Percentiles rank a stretch among this genome's conserved stretches.
Evolutionary conservation across 2,329 filamentous ascomycete species (phyloP).

Genomic region (Colletotrichum sp.): DNA sequence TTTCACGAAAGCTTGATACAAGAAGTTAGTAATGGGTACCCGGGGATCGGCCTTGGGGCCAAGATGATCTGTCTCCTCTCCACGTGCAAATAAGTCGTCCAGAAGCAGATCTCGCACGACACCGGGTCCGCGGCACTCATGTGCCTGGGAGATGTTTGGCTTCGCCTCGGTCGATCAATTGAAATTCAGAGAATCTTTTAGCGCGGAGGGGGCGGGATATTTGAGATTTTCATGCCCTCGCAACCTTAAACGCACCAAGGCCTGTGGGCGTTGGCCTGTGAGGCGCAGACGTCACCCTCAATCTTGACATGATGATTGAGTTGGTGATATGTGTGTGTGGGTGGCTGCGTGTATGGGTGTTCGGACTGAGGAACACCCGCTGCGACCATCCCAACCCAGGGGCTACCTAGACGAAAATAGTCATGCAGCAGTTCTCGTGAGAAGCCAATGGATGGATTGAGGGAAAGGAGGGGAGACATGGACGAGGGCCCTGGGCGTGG

Average conservation of each 20-base stretch:
- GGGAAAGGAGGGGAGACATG: neutral
- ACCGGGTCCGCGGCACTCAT: neutral
- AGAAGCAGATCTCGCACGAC: neutral
- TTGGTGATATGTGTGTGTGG: neutral
- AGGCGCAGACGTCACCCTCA: neutral
- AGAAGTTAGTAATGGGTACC: neutral
- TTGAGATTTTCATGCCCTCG: neutral
- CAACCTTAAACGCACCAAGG: neutral
- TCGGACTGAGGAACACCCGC: neutral
- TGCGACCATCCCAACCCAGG: conserved; percentile 1
- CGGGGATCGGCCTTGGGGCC: neutral
- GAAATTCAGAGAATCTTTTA: neutral
- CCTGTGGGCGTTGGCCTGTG: neutral
- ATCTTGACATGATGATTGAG: neutral
- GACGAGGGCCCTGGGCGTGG: neutral
- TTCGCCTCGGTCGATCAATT: neutral
- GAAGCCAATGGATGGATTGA: neutral
- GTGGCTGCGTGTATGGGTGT: neutral
- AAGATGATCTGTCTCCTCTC: neutral
- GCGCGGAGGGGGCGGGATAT: neutral
- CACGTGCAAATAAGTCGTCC: neutral
- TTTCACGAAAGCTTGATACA: neutral
- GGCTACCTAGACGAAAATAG: neutral
- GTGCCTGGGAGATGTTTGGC: neutral
- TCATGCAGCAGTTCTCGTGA: neutral